A percentile compares a stretch with the other conserved stretches of the same genome.
Evolutionary conservation across 2,329 filamentous ascomycete species (phyloP).

Genomic region (Cryphonectria naterciae): DNA sequence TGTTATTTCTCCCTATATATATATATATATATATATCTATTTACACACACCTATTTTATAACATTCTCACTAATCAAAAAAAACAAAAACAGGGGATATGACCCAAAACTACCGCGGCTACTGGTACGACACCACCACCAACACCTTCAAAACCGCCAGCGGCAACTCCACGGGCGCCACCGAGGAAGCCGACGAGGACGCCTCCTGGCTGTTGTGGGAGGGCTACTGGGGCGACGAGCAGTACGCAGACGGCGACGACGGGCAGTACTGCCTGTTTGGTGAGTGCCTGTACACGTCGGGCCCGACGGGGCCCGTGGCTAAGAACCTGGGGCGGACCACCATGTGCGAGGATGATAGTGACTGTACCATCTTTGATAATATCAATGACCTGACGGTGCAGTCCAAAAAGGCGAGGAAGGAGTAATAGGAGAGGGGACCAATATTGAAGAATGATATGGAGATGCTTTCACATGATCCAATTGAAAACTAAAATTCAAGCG

Average conservation of each 20-base stretch:
- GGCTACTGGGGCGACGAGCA: constrained; percentile 35
- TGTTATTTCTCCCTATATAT: background rate
- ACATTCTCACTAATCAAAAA: background rate
- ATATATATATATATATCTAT: no score
- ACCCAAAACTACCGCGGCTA: constrained; percentile 34
- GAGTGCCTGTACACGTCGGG: constrained; percentile 34
- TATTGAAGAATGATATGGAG: background rate
- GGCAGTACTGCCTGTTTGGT: constrained; percentile 33
- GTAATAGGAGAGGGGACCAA: background rate
- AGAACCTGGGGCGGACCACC: constrained; percentile 33
- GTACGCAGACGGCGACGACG: constrained; percentile 25
- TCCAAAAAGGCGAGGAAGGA: constrained; percentile 19
- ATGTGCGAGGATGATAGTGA: constrained; percentile 31
- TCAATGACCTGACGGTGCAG: constrained; percentile 31
- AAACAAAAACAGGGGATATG: constrained; percentile 28
- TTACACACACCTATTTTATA: background rate
- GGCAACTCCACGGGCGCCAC: constrained; percentile 22
- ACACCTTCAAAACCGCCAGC: constrained; percentile 26
- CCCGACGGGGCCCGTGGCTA: constrained; percentile 32
- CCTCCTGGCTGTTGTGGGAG: constrained; percentile 31
- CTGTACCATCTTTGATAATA: constrained; percentile 29
- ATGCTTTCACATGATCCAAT: no score
- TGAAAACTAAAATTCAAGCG: background rate
- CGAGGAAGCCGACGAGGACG: constrained; percentile 24
- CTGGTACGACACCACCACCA: constrained; percentile 30